These are phyloP conservation scores for Adansonia madagascariensis DNA, from an alignment of 441 rosid genomes.

Conservation along the genomic window DNA sequence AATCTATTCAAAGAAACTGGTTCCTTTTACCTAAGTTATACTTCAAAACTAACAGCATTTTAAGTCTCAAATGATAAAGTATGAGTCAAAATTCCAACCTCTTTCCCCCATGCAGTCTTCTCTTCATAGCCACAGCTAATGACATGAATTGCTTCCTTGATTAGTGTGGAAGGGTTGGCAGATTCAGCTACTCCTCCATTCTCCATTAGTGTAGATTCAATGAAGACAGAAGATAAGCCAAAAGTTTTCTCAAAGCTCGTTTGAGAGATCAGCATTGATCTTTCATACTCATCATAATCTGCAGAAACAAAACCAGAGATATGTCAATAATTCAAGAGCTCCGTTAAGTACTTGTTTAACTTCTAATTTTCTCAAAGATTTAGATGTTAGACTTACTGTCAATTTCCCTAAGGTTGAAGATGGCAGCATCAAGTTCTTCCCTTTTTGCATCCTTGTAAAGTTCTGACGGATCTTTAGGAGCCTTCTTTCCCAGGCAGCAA, in stretches of 20 bases:
- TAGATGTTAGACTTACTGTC: slow-evolving; percentile 56
- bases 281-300: slow-evolving; percentile 89
- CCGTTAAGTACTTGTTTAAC: slow-evolving; percentile 17
- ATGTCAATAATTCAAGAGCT: slow-evolving; percentile 21
- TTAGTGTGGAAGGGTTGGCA: slow-evolving; percentile 69
- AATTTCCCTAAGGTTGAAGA: slow-evolving; percentile 89
- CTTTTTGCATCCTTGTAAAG: slow-evolving; percentile 73
- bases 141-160: slow-evolving; percentile 97
- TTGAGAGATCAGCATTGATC: slow-evolving; percentile 90
- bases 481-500: slow-evolving; percentile 72
- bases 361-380: slow-evolving; percentile 4
- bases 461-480: slow-evolving; percentile 66
- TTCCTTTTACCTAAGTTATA: neutral
- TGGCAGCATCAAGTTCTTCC: slow-evolving; percentile 88
- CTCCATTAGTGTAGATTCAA: slow-evolving; percentile 88
- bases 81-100: slow-evolving; percentile 46
- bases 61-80: neutral
- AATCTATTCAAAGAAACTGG: neutral
- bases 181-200: slow-evolving; percentile 91
- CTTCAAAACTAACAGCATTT: slow-evolving; percentile 3
- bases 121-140: slow-evolving; percentile 98
- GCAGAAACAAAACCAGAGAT: slow-evolving; percentile 26
- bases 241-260: slow-evolving; percentile 92
- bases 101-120: slow-evolving; percentile 98
- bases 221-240: slow-evolving; percentile 88